Evolutionary conservation across 2,329 filamentous ascomycete genomes (phyloP).

Genomic region (Fusarium setosum): DNA sequence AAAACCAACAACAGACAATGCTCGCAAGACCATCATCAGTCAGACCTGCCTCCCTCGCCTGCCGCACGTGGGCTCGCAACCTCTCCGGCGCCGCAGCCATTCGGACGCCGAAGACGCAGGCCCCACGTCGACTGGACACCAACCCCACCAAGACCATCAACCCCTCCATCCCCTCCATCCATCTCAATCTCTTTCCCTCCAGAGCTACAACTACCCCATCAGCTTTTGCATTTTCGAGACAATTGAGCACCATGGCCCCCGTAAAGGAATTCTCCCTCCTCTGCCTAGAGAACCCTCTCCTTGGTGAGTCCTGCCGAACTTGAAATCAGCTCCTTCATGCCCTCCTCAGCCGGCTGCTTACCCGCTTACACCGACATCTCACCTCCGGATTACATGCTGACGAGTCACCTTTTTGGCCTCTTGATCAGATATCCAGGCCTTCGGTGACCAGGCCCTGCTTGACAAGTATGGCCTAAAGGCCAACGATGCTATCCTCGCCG

Average conservation of each 20-base stretch:
- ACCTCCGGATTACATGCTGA: constrained; percentile 28
- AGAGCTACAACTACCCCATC: constrained; percentile 25
- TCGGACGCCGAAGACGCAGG: constrained; percentile 37
- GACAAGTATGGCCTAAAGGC: constrained; percentile 93
- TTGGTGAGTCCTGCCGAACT: constrained; percentile 69
- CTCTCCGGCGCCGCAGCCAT: constrained; percentile 35
- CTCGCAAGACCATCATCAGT: constrained; percentile 20
- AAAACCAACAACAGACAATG: constrained; percentile 3
- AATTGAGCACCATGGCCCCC: constrained; percentile 71
- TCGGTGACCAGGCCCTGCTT: constrained; percentile 84
- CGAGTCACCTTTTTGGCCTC: constrained; percentile 13
- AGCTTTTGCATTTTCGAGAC: constrained; percentile 22
- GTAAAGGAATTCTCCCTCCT: constrained; percentile 87
- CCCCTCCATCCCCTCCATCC: constrained; percentile 44
- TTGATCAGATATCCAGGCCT: constrained; percentile 84
- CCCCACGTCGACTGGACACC: constrained; percentile 31
- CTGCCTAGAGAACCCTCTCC: constrained; percentile 96
- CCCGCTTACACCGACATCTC: constrained; percentile 17
- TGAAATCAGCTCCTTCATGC: background rate
- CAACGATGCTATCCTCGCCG: constrained; percentile 97
- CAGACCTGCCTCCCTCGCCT: constrained; percentile 21
- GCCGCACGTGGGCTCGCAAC: constrained; percentile 39
- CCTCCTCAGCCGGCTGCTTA: constrained; percentile 1
- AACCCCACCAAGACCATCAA: constrained; percentile 39
- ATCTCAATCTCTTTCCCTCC: constrained; percentile 43